phyloP scores from a whole-genome alignment of 768 basidiomycete genomes.

The Suillus hirtellus region DNA sequence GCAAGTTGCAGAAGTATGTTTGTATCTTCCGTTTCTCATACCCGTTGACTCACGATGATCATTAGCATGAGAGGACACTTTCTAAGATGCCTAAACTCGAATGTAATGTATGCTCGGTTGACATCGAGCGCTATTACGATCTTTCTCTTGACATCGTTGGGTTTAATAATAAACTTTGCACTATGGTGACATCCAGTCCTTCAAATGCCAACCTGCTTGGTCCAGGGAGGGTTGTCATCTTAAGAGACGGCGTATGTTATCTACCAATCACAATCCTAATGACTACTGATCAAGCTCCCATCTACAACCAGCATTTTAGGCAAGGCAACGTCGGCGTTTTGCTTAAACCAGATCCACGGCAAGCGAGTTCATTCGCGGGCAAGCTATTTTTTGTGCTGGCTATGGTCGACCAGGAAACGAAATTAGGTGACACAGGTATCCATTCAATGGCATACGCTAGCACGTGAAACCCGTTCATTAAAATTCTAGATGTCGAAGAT shows the following conservation, averaged over 20 bases:
- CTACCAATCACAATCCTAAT: background rate
- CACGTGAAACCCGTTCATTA: conserved; percentile 2
- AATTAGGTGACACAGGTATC: conserved; percentile 53
- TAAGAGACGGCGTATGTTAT: conserved; percentile 73
- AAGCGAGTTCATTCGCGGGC: conserved; percentile 45
- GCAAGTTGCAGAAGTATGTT: conserved; percentile 74
- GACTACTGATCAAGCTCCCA: background rate
- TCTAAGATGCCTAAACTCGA: conserved; percentile 60
- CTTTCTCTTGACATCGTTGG: conserved; percentile 59
- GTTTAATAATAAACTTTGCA: conserved; percentile 61
- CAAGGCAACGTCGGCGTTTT: conserved; percentile 70
- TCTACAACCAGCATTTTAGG: conserved; percentile 63
- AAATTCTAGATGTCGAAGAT: conserved; percentile 52
- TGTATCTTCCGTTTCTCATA: background rate
- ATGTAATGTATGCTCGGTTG: conserved; percentile 67
- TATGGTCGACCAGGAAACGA: conserved; percentile 64
- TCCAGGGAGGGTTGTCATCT: conserved; percentile 77
- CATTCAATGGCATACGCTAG: background rate
- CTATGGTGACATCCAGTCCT: conserved; percentile 56
- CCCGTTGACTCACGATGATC: conserved; percentile 9
- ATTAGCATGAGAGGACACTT: conserved; percentile 71
- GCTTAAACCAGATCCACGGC: conserved; percentile 62
- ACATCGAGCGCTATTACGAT: conserved; percentile 81
- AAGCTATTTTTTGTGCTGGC: conserved; percentile 71
- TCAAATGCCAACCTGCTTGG: conserved; percentile 69